These are phyloP conservation scores for Globisporangium abappressorium DNA, from an alignment of 352 stramenopile species.

Conservation along the genomic window DNA sequence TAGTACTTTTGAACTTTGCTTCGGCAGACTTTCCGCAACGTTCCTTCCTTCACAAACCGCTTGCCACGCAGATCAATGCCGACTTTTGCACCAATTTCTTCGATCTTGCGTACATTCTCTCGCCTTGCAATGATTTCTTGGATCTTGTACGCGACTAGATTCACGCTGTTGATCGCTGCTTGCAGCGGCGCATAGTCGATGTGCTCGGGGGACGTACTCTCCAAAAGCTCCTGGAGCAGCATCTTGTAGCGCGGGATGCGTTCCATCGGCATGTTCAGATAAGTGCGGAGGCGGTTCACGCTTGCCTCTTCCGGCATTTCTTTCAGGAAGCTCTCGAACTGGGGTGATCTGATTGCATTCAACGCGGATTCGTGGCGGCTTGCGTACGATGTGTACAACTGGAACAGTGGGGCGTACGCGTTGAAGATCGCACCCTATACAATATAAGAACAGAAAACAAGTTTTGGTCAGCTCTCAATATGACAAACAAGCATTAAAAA, in stretches of 20 bases:
- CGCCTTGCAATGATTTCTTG: conserved; percentile 76
- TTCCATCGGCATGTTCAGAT: conserved; percentile 88
- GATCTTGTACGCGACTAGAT: conserved; percentile 74
- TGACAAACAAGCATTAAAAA: neutral
- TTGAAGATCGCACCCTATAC: conserved; percentile 79
- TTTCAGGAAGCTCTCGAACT: conserved; percentile 71
- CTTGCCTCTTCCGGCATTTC: conserved; percentile 67
- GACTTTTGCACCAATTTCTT: conserved; percentile 59
- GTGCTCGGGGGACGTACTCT: conserved; percentile 60
- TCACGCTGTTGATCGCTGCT: conserved; percentile 66
- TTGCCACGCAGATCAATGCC: conserved; percentile 61
- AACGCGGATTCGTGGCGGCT: conserved; percentile 73
- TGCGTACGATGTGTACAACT: conserved; percentile 85
- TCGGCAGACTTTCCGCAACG: conserved; percentile 82
- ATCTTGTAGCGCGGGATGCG: conserved; percentile 84
- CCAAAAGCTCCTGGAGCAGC: conserved; percentile 75
- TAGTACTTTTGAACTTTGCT: conserved; percentile 84
- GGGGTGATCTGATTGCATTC: conserved; percentile 64
- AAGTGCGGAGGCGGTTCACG: conserved; percentile 57
- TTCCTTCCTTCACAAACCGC: conserved; percentile 73
- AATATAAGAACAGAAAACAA: conserved; percentile 9
- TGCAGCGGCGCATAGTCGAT: conserved; percentile 73
- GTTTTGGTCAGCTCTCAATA: neutral
- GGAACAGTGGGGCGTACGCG: conserved; percentile 79
- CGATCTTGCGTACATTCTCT: conserved; percentile 63